A percentile compares a stretch with the other conserved stretches of the same genome.
These are phyloP conservation scores for Coleophoma crateriformis DNA, from an alignment of 2,329 filamentous ascomycete genomes.

Conservation along the genomic window DNA sequence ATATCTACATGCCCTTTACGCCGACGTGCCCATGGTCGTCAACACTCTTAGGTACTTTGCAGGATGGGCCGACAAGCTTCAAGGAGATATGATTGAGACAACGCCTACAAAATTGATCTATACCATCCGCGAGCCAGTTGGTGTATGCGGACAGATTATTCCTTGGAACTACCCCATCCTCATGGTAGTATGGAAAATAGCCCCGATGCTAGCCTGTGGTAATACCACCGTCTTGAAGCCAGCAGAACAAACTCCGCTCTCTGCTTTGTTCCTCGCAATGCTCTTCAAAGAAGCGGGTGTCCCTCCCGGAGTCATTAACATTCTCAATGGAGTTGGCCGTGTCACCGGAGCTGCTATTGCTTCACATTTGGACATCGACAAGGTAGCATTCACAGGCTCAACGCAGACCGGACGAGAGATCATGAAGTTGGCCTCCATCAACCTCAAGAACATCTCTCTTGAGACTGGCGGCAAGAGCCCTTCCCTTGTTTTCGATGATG, in stretches of 20 bases:
- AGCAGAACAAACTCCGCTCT: slow-evolving; percentile 59
- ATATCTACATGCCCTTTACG: slow-evolving; percentile 1
- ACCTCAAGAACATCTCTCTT: slow-evolving; percentile 55
- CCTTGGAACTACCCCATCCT: slow-evolving; percentile 63
- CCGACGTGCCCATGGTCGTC: neutral
- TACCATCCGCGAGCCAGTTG: slow-evolving; percentile 58
- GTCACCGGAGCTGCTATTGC: slow-evolving; percentile 57
- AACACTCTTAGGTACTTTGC: slow-evolving; percentile 59
- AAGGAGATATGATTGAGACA: slow-evolving; percentile 60
- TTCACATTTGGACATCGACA: slow-evolving; percentile 39
- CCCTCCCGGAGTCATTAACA: slow-evolving; percentile 68
- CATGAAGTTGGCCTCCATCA: slow-evolving; percentile 61
- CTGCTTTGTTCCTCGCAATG: slow-evolving; percentile 54
- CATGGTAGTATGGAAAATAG: slow-evolving; percentile 70
- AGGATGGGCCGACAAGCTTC: slow-evolving; percentile 65
- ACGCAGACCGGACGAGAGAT: slow-evolving; percentile 64
- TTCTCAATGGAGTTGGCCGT: slow-evolving; percentile 63
- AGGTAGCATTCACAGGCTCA: slow-evolving; percentile 50
- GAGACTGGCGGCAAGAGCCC: slow-evolving; percentile 62
- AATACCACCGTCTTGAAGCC: slow-evolving; percentile 57
- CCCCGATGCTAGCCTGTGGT: slow-evolving; percentile 55
- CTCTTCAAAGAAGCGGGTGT: slow-evolving; percentile 69
- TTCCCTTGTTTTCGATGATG: slow-evolving; percentile 54
- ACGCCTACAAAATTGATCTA: slow-evolving; percentile 57
- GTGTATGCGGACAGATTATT: slow-evolving; percentile 64